Evolutionary conservation across 805 yeast genomes (phyloP), one percentile per base, ranked within the genome.

Genomic region (Spathaspora boniae): DNA sequence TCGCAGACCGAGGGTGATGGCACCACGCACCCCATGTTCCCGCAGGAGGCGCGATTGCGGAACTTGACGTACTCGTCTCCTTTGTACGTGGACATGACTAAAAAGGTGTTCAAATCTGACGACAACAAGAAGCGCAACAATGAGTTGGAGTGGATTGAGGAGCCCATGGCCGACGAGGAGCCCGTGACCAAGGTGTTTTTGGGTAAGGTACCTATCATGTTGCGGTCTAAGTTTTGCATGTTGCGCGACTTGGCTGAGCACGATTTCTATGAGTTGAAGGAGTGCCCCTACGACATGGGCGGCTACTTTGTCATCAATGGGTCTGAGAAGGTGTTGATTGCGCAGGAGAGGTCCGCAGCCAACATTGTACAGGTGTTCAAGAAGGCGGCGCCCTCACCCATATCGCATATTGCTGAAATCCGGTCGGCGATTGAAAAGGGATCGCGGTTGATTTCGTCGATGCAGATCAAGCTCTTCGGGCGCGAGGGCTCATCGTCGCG

Each of bases 1-100:
- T 87, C 96, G 32, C 95, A 93, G 77, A 94, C 98, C 15, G 99
- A 93, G 68, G 96, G 98, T 12, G 99, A 93, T 67, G 99, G 99
- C 69, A 88, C 95, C n/a, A 91, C 98, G n/a, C 91, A 88, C 54
- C 94, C 95, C 9, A 80, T 93, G 81, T 86, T 86, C 56, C 98
- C 99, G 8, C 98, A 94, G 65, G 99, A 93, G 62, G 98, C 98
- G 6, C 78, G 99, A 52, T 73, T 93, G 46, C 81, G 99, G 66
- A 93, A 93, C 59, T 73, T 93, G 65, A 93, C 99, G 0, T 93
- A 93, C 59, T 86, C 97, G 4, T 86, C 97, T 21, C 97, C 98
- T 25, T 73, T 93, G 34, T 93, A 93, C 53, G 96, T 93, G 18
- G 98, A 93, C 57, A 91, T 93, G 85, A 79, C 85, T 51, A 93